These are phyloP conservation scores for Typha latifolia DNA, from an alignment of 176 grass and related monocot species.

Conservation along the genomic window DNA sequence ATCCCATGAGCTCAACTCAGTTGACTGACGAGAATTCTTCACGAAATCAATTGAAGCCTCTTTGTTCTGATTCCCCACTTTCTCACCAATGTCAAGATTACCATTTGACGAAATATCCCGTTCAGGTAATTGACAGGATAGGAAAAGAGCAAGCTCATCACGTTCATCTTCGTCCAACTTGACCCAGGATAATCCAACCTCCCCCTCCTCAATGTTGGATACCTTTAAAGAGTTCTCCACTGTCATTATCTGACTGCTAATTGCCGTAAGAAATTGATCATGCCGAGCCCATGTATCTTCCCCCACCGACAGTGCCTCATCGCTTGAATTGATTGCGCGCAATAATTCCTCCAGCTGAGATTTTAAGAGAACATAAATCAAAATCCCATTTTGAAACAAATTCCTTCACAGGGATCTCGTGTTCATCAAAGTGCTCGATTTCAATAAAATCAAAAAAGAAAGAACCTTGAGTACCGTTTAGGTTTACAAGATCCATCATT, in stretches of 20 bases:
- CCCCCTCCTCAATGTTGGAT: conserved; percentile 36
- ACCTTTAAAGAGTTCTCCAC: conserved; percentile 62
- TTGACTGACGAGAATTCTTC: conserved; percentile 45
- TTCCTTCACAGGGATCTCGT: background rate
- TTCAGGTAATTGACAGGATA: conserved; percentile 32
- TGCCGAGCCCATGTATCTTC: conserved; percentile 68
- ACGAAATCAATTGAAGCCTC: conserved; percentile 39
- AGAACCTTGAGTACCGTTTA: too few species aligned
- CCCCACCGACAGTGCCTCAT: conserved; percentile 31
- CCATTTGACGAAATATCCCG: conserved; percentile 24
- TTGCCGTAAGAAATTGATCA: conserved; percentile 51
- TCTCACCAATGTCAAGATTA: conserved; percentile 29
- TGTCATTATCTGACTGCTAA: conserved; percentile 50
- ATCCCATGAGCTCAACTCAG: conserved; percentile 32
- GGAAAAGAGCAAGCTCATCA: conserved; percentile 68
- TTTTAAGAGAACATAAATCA: background rate
- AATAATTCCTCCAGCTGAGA: conserved; percentile 73
- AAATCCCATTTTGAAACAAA: background rate
- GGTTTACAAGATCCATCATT: too few species aligned
- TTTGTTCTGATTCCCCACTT: conserved; percentile 35
- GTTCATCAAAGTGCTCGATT: too few species aligned
- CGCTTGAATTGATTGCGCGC: conserved; percentile 42
- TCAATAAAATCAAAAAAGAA: too few species aligned
- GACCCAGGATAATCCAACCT: conserved; percentile 43
- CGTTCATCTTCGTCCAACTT: conserved; percentile 59